Conservation (phyloP, 108 stramenopile genomes). For the Seminavis robusta region DNA sequence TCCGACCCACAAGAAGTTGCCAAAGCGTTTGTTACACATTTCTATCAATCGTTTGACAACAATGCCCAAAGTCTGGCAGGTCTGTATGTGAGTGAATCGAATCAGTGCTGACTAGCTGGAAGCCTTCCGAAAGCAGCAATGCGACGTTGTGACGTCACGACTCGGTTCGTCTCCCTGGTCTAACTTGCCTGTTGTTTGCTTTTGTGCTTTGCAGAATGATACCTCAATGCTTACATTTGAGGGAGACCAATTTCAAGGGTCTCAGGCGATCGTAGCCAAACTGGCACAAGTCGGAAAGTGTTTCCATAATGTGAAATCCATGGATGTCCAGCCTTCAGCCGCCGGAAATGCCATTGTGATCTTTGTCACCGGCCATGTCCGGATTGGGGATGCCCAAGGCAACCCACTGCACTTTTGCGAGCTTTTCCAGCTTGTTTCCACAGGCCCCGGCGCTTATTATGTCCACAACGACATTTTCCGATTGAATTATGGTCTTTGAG, state of each 20-base stretch:
- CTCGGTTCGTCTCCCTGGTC: not conserved
- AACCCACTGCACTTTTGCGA: conserved; percentile 96
- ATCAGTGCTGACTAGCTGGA: not conserved
- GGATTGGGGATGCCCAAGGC: conserved; percentile 83
- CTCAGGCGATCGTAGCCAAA: conserved; percentile 62
- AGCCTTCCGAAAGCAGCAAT: not conserved
- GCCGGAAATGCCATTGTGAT: conserved; percentile 63
- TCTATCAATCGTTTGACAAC: conserved; percentile 62
- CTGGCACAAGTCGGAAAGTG: conserved; percentile 61
- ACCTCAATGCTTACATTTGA: conserved; percentile 87
- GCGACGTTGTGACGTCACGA: no score
- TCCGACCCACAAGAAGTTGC: conserved; percentile 89
- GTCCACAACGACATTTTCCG: conserved; percentile 94
- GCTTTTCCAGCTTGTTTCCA: conserved; percentile 87
- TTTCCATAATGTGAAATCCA: conserved; percentile 67
- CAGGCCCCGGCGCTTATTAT: conserved; percentile 82
- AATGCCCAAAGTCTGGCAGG: conserved; percentile 58
- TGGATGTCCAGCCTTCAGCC: conserved; percentile 83
- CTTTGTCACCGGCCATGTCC: conserved; percentile 79
- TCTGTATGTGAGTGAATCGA: conserved; percentile 67
- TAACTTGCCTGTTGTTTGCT: not conserved
- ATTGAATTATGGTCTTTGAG: conserved; percentile 90
- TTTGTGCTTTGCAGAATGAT: conserved; percentile 36
- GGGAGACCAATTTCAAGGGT: conserved; percentile 69
- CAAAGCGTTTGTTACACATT: conserved; percentile 80